Evolutionary conservation across 176 grass and related monocot species (phyloP).

Genomic region (Ensete ventricosum): DNA sequence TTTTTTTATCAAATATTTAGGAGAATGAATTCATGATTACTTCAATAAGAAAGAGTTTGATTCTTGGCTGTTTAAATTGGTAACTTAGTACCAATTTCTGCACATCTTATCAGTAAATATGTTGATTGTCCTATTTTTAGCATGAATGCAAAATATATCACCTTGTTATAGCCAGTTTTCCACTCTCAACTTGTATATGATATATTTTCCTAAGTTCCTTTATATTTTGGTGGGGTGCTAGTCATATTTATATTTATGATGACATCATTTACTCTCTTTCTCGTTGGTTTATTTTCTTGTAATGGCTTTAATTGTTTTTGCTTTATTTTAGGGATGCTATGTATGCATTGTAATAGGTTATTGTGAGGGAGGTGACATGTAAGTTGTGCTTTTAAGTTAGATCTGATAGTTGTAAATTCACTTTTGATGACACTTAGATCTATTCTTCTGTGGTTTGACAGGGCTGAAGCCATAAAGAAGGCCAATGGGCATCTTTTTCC

Average conservation of each 20-base stretch:
- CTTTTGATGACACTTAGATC: slow-evolving; percentile 12
- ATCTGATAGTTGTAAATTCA: slow-evolving; percentile 5
- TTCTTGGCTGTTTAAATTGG: too few species aligned
- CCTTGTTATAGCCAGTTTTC: slow-evolving; percentile 3
- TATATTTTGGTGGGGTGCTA: not conserved
- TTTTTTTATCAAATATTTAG: too few species aligned
- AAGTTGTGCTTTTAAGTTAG: slow-evolving; percentile 25
- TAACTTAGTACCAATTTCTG: too few species aligned
- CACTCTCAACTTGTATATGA: slow-evolving; percentile 2
- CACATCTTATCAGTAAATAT: too few species aligned
- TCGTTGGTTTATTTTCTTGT: not conserved
- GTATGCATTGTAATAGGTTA: slow-evolving; percentile 93
- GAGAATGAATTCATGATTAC: too few species aligned
- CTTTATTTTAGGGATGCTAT: slow-evolving; percentile 60
- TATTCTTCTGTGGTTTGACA: slow-evolving; percentile 23
- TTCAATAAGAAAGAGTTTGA: too few species aligned
- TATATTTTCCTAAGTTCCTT: not conserved
- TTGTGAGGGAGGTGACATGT: slow-evolving; percentile 93
- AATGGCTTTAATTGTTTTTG: slow-evolving; percentile 2
- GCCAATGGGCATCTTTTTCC: slow-evolving; percentile 54
- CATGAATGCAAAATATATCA: slow-evolving; percentile 13
- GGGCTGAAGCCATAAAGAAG: slow-evolving; percentile 84
- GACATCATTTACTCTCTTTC: not conserved
- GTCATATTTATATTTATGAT: not conserved
- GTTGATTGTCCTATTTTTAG: too few species aligned